Base-by-base conservation (phyloP, 192 early-diverging fungal genomes). In the Umbelopsis isabellina region DNA sequence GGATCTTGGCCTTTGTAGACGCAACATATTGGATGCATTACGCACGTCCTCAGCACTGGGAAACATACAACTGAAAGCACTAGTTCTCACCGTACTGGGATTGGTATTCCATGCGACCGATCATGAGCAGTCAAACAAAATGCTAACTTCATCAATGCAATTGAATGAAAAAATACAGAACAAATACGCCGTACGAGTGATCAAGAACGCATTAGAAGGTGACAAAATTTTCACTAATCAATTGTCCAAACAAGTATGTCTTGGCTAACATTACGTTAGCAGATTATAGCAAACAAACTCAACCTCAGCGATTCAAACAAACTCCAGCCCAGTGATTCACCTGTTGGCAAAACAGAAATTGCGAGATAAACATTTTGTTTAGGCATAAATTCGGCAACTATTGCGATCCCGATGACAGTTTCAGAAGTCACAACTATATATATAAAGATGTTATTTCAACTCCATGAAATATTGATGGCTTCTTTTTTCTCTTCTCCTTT, bases 61-160 rank as follows among this genome's bases (percentile, higher is more conserved):
- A 18, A 83, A 83, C 49, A 78, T 77, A 11, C 82, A 83, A 52
- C 20, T 83, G 66, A 80, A 79, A 27, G 72, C 74, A 15, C 30
- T 83, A 65, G 73, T 79, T 10, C 66, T 83, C 9, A 49, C 79
- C 7, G 52, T 80, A 6, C 67, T 83, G 9, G 82, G 82, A 15
- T 69, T 73, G 48, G 47, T 83, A 4, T 80, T 80, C 22, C 49
- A 70, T 48, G 68, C 71, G 22, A 75, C 76, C 9, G 73, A 83
- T 15, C 76, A 83, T 41, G 76, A 74, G n/a, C 76, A 83, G 20
- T 73, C 78, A 4, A 75, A 80, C 41, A 83, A 83, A 46, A 83
- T 80, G 72, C 71, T 83, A n/a, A 66, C 65, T 46, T 58, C 82
- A 11, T 76, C 76, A 44, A 73, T 65, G 52, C 27, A n/a, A 15